These are phyloP conservation scores for Rhizophora mangle DNA, from an alignment of 345 rosid genomes.

Conservation along the genomic window DNA sequence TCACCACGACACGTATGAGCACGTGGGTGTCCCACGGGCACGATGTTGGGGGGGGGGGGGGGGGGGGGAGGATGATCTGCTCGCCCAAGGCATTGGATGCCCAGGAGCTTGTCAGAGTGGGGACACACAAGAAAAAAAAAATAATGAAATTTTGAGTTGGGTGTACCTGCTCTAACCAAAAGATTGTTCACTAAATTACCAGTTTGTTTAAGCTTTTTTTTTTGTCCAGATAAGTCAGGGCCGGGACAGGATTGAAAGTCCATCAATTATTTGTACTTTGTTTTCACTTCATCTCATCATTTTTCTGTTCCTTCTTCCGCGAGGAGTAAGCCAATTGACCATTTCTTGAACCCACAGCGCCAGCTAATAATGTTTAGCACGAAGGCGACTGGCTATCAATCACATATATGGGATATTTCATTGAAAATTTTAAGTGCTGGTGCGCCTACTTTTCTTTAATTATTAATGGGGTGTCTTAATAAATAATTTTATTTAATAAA, in stretches of 20 bases:
- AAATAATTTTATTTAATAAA: too few relatives aligned
- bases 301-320: not conserved
- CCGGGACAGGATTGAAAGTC: not conserved
- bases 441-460: too few relatives aligned
- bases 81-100: constrained; percentile 8
- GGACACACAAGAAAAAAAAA: not conserved
- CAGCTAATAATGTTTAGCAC: not conserved
- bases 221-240: not conserved
- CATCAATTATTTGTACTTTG: too few relatives aligned
- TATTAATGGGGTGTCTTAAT: too few relatives aligned
- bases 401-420: too few relatives aligned
- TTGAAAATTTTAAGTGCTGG: too few relatives aligned
- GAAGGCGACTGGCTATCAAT: too few relatives aligned
- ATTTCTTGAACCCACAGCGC: not conserved
- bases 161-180: not conserved
- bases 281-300: not conserved
- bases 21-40: constrained; percentile 13
- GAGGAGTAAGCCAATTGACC: not conserved
- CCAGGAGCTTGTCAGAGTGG: constrained; percentile 2
- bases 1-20: constrained; percentile 23
- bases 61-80: not conserved
- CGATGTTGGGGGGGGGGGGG: not conserved
- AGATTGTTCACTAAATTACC: not conserved
- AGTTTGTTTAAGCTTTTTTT: not conserved
- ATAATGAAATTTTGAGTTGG: not conserved